These are phyloP conservation scores for Globomyces pollinis-pini DNA, from an alignment of 192 early-diverging fungal species.

Conservation along the genomic window DNA sequence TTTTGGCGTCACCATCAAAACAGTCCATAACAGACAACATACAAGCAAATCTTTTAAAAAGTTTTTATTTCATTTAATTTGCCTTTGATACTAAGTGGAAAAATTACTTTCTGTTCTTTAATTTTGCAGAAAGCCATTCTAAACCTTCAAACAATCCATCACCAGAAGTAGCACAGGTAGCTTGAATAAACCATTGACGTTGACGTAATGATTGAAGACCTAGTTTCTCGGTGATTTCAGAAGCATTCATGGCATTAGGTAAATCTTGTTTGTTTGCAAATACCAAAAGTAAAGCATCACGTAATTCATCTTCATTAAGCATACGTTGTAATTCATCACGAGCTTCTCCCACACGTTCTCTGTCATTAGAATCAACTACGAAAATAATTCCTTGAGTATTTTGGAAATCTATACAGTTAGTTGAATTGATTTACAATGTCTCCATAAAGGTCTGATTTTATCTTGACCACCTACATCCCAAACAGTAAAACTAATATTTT, in stretches of 20 bases:
- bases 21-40: no score
- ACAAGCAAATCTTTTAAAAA: no score
- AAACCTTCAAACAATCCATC: slow-evolving; percentile 98
- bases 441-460: slow-evolving; percentile 96
- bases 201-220: slow-evolving; percentile 73
- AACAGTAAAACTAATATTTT: slow-evolving; percentile 96
- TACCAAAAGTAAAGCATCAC: slow-evolving; percentile 80
- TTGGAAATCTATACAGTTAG: no score
- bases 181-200: slow-evolving; percentile 91
- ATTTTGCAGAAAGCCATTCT: slow-evolving; percentile 54
- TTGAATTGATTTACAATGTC: no score
- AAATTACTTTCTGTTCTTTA: no score
- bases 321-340: slow-evolving; percentile 91
- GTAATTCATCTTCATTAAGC: slow-evolving; percentile 93
- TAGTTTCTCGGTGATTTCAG: slow-evolving; percentile 90
- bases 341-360: slow-evolving; percentile 88
- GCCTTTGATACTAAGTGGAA: no score
- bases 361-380: slow-evolving; percentile 95
- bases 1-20: no score
- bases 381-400: slow-evolving; percentile 93
- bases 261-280: slow-evolving; percentile 99
- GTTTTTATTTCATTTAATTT: no score
- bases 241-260: slow-evolving; percentile 89
- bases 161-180: slow-evolving; percentile 83
- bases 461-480: slow-evolving; percentile 99